A percentile compares a stretch with the other conserved stretches of the same genome.
phyloP scores from a whole-genome alignment of 257 asterid species.

The Fraxinus americana region DNA sequence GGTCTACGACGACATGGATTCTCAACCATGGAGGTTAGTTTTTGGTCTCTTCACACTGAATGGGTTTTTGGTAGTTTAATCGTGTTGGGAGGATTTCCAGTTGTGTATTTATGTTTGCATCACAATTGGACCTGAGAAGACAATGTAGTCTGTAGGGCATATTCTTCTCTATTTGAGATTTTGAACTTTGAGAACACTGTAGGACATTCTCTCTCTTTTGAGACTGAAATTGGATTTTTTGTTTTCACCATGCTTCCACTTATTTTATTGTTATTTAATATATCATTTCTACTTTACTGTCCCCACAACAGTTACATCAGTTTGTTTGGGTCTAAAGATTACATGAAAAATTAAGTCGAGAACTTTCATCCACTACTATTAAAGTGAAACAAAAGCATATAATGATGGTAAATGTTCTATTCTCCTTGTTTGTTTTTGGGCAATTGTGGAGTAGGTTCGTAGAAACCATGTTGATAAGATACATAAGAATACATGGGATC shows the following conservation, averaged over 20 bases:
- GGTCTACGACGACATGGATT: constrained; percentile 90
- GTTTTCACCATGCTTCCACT: background rate
- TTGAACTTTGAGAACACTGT: background rate
- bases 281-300: background rate
- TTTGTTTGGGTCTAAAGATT: background rate
- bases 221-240: background rate
- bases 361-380: background rate
- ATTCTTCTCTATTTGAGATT: background rate
- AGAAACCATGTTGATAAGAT: background rate
- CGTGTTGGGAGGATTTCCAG: background rate
- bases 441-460: background rate
- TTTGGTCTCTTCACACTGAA: constrained; percentile 3
- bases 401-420: background rate
- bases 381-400: background rate
- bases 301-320: background rate
- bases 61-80: background rate
- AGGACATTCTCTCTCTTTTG: background rate
- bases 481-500: background rate
- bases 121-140: background rate
- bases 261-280: background rate
- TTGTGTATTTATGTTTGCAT: background rate
- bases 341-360: background rate
- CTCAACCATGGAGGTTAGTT: constrained; percentile 69
- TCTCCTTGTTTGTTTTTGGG: background rate
- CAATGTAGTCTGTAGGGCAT: background rate